Evolutionary conservation across 495 filamentous ascomycete species (phyloP).

Genomic region (Hypoxylon trugodes): DNA sequence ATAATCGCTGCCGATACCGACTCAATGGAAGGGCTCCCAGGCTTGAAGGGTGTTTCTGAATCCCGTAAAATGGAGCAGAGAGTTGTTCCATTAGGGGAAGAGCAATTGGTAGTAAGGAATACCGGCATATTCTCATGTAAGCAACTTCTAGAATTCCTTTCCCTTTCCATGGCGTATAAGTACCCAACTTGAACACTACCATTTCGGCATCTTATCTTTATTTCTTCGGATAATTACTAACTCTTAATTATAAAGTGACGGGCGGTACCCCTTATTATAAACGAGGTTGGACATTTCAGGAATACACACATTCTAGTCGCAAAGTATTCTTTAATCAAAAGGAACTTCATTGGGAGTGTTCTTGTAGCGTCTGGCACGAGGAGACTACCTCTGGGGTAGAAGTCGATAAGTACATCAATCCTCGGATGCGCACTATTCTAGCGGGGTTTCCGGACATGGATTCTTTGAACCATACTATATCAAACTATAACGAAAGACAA

Average conservation of each 20-base stretch:
- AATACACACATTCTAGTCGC: slow-evolving; percentile 34
- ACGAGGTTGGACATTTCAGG: slow-evolving; percentile 48
- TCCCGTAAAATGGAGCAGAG: slow-evolving; percentile 7
- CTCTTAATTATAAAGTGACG: neutral
- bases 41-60: slow-evolving; percentile 13
- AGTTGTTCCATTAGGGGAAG: neutral
- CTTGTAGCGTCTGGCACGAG: slow-evolving; percentile 31
- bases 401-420: slow-evolving; percentile 1
- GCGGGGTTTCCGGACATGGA: neutral
- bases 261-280: neutral
- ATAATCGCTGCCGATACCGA: slow-evolving; percentile 31
- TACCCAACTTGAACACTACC: too few relatives aligned
- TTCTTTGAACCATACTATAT: neutral
- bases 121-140: neutral
- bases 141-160: neutral
- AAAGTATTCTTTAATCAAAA: slow-evolving; percentile 35
- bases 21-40: slow-evolving; percentile 23
- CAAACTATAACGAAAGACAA: slow-evolving; percentile 30
- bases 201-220: too few relatives aligned
- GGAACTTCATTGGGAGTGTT: slow-evolving; percentile 40
- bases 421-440: neutral
- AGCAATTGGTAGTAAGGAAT: neutral
- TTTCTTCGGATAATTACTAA: neutral
- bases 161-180: too few relatives aligned
- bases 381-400: slow-evolving; percentile 3